Base-by-base conservation (phyloP, 768 basidiomycete species). In the Crucibulum laeve region DNA sequence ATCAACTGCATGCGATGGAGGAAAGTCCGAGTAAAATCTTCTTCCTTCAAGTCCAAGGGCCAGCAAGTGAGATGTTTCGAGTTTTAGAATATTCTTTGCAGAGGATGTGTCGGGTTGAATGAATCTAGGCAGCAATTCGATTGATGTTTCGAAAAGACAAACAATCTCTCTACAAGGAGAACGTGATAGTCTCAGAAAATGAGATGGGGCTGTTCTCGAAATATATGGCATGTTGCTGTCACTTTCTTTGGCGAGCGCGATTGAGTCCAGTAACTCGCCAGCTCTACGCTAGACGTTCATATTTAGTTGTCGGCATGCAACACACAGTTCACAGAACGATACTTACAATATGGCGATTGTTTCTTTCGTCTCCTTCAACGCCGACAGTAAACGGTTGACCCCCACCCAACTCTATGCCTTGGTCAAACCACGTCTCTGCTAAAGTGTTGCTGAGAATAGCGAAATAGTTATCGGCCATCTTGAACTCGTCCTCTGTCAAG, bases 381-480 rank as follows among this genome's bases (percentile, higher is more conserved):
- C 82, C 80, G 0, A 77, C 69, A 7, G 82, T 84, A 53, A 86
- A 87, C 5, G 80, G 70, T 41, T 77, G 62, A 0, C 79, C 80
- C 3, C 79, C 80, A 25, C 69, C 76, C 3, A 86, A 67, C 44
- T 74, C 71, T 35, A 80, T 71, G n/a, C 76, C 76, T 47, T 78
- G 73, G 49, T 82, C 79, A 43, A 82, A 75, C 82, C 83, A 84
- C 7, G 73, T 60, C 55, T 83, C 80, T 1, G 81, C 74, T 30
- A 75, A 53, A 15, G 57, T 59, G 54, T 84, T 85, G 43, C 63
- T 65, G 37, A 85, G 58, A 39, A 86, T 62, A 1, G 80, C 68
- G 53, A 75, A 86, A 50, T 83, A 84, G 47, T 86, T 86, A 54
- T 86, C 84, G 3, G 82, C 79, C 81, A 83, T 84, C 50, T 73